Evolutionary conservation across 179 eudicot species (phyloP).

Genomic region (Patellifolia procumbens): DNA sequence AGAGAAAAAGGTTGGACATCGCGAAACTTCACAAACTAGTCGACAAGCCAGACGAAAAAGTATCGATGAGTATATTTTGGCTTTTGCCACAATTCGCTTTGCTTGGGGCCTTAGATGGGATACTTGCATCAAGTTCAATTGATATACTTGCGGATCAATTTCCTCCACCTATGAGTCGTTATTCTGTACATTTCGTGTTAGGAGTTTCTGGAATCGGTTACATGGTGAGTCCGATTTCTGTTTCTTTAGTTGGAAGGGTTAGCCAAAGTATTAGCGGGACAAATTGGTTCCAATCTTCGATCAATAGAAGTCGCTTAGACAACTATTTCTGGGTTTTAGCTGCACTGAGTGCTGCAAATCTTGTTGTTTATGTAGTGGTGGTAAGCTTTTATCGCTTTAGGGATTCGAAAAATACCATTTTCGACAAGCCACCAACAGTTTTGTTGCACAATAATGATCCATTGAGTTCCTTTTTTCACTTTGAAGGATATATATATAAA

Average conservation of each 20-base stretch:
- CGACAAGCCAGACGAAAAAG: background rate
- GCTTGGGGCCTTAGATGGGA: background rate
- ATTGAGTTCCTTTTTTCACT: background rate
- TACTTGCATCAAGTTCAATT: background rate
- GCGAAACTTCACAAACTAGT: conserved; percentile 7
- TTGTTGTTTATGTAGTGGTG: background rate
- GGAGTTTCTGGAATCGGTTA: background rate
- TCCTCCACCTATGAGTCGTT: background rate
- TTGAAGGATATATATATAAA: too few relatives aligned
- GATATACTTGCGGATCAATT: background rate
- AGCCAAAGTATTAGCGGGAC: background rate
- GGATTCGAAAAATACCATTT: background rate
- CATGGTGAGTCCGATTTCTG: background rate
- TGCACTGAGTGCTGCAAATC: background rate
- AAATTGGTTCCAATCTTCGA: background rate
- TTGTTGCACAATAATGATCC: background rate
- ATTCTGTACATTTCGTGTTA: background rate
- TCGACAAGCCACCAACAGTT: background rate
- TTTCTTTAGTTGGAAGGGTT: background rate
- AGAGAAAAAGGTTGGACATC: conserved; percentile 40
- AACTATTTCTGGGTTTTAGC: background rate
- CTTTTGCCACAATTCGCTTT: conserved; percentile 48
- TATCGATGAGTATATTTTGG: conserved; percentile 57
- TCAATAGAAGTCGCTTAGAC: background rate
- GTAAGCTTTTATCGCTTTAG: background rate